A percentile compares a stretch with the other conserved stretches of the same genome.
Evolutionary conservation across 1,139 yeast genomes (phyloP).

Genomic region (Kodamaea derodonti): DNA sequence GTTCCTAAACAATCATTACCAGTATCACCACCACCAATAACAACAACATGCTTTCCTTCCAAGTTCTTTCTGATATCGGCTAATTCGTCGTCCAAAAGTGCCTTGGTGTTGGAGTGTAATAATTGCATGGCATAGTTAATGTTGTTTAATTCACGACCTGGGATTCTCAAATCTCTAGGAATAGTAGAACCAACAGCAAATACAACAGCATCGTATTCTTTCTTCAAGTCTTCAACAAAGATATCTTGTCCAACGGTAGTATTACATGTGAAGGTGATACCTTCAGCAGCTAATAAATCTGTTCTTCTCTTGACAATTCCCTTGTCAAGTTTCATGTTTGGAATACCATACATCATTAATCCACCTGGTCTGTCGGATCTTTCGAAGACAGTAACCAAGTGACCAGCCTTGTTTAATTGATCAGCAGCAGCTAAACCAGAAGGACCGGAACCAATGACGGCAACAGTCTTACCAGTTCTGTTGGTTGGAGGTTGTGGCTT

Average conservation of each 20-base stretch:
- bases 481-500: constrained; percentile 72
- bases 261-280: constrained; percentile 72
- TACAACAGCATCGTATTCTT: constrained; percentile 73
- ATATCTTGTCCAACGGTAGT: constrained; percentile 83
- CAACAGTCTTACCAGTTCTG: constrained; percentile 84
- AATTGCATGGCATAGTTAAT: constrained; percentile 94
- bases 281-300: constrained; percentile 87
- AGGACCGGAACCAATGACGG: constrained; percentile 90
- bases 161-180: constrained; percentile 90
- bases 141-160: constrained; percentile 88
- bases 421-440: constrained; percentile 96
- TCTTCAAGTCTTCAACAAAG: constrained; percentile 63
- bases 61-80: constrained; percentile 70
- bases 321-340: constrained; percentile 97
- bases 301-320: constrained; percentile 89
- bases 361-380: constrained; percentile 97
- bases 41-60: constrained; percentile 86
- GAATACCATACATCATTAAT: constrained; percentile 96
- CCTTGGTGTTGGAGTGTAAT: constrained; percentile 84
- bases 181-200: constrained; percentile 96
- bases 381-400: constrained; percentile 84
- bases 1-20: constrained; percentile 99
- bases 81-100: constrained; percentile 76
- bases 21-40: constrained; percentile 99
- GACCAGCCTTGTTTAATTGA: constrained; percentile 96